These are phyloP conservation scores for Nemania serpens DNA, from an alignment of 2,329 filamentous ascomycete genomes.

Conservation along the genomic window DNA sequence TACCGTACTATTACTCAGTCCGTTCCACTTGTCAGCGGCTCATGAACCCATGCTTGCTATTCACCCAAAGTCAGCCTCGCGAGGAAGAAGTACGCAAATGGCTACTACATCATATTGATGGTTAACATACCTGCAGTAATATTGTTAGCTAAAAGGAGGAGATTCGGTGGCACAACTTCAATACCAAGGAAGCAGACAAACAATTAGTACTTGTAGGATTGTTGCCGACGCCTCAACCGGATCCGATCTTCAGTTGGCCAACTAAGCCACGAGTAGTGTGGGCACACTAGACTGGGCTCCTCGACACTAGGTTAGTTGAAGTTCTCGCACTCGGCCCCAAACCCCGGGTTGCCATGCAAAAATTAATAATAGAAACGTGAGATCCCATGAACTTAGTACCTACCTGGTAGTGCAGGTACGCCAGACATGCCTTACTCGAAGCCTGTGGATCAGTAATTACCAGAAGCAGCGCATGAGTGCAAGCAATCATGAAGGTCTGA, in stretches of 20 bases:
- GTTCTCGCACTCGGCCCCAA: background rate
- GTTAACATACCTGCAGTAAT: background rate
- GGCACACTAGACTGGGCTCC: too few relatives aligned
- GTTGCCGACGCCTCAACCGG: background rate
- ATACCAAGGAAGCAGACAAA: conserved; percentile 1
- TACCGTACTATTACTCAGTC: too few relatives aligned
- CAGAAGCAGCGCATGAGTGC: too few relatives aligned
- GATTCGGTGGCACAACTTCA: conserved; percentile 6
- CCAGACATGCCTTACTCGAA: too few relatives aligned
- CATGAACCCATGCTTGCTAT: background rate
- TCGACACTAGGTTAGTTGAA: too few relatives aligned
- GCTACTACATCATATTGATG: background rate
- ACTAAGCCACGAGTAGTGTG: background rate
- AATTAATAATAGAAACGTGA: conserved; percentile 4
- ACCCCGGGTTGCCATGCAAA: background rate
- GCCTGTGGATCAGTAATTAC: too few relatives aligned
- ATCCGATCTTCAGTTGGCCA: background rate
- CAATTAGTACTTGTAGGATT: background rate
- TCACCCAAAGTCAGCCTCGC: too few relatives aligned
- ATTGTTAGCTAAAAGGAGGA: background rate
- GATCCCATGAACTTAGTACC: background rate
- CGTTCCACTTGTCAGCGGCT: background rate
- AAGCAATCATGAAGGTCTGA: too few relatives aligned
- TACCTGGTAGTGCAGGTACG: background rate
- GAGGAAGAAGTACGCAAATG: too few relatives aligned